Evolutionary conservation across 2,329 filamentous ascomycete species (phyloP).

Genomic region (Cordyceps fumosorosea): DNA sequence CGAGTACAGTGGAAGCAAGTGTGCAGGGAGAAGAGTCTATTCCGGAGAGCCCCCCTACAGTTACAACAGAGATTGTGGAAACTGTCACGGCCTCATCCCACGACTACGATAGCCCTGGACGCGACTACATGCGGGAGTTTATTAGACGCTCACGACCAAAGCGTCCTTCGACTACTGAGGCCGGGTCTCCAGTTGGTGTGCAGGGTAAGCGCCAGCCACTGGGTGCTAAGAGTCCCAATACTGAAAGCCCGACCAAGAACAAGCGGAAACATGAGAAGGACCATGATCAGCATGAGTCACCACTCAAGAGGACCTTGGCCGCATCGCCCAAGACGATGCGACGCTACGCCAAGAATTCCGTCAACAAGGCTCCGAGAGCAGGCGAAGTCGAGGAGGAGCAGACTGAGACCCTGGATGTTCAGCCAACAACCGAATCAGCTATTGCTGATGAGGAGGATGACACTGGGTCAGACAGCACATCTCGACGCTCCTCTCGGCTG

Average conservation of each 20-base stretch:
- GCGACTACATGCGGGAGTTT: conserved; percentile 30
- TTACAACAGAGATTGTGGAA: conserved; percentile 2
- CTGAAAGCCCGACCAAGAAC: conserved; percentile 25
- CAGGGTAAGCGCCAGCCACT: conserved; percentile 25
- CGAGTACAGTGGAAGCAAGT: background rate
- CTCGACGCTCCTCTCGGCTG: conserved; percentile 29
- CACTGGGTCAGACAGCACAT: conserved; percentile 15
- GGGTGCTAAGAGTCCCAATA: conserved; percentile 30
- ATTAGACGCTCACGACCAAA: conserved; percentile 28
- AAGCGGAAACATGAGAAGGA: conserved; percentile 27
- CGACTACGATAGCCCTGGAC: conserved; percentile 28
- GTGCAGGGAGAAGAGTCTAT: background rate
- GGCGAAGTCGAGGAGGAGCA: background rate
- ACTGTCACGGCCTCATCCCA: conserved; percentile 5
- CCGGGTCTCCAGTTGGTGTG: conserved; percentile 25
- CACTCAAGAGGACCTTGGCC: conserved; percentile 18
- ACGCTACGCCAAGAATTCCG: conserved; percentile 15
- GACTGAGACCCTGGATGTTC: conserved; percentile 2
- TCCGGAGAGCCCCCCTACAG: background rate
- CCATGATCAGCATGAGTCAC: conserved; percentile 16
- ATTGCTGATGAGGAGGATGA: conserved; percentile 14
- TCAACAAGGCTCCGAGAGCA: background rate
- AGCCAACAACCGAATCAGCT: background rate
- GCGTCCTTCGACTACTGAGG: conserved; percentile 23
- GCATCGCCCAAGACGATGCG: conserved; percentile 22